phyloP scores from a whole-genome alignment of 305 asterid species.

The Fraxinus platypoda region DNA sequence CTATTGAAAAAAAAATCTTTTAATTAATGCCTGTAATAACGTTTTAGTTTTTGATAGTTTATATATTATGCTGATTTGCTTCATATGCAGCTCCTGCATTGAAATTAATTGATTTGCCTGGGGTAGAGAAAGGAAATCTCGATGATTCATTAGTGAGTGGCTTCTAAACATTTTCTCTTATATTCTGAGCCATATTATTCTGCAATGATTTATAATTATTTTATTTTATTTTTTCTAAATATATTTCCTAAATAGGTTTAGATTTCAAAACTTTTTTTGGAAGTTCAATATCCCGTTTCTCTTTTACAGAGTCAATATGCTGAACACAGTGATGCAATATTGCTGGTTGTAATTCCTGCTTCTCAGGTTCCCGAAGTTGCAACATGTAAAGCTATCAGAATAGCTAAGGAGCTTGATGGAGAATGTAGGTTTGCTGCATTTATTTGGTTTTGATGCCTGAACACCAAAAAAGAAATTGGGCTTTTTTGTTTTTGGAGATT shows the following conservation, averaged over 20 bases:
- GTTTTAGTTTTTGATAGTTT: background rate
- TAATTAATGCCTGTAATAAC: background rate
- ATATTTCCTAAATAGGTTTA: background rate
- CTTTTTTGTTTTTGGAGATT: slow-evolving; percentile 14
- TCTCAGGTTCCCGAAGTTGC: slow-evolving; percentile 95
- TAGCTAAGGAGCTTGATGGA: slow-evolving; percentile 95
- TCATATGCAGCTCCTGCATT: slow-evolving; percentile 72
- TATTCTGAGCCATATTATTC: background rate
- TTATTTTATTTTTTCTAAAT: background rate
- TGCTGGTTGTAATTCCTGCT: slow-evolving; percentile 92
- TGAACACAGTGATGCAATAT: slow-evolving; percentile 87
- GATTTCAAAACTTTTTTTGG: background rate
- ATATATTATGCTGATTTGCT: slow-evolving; percentile 18
- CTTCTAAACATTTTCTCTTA: slow-evolving; percentile 13
- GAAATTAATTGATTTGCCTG: slow-evolving; percentile 88
- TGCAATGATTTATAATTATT: background rate
- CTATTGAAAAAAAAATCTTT: background rate
- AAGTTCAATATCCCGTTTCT: slow-evolving; percentile 22
- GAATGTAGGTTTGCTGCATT: slow-evolving; percentile 61
- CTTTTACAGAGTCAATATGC: slow-evolving; percentile 74
- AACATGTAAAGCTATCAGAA: slow-evolving; percentile 86
- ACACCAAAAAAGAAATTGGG: background rate
- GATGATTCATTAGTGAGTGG: slow-evolving; percentile 81
- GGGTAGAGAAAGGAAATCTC: slow-evolving; percentile 76
- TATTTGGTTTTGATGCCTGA: slow-evolving; percentile 18